Percentiles rank a stretch among this genome's conserved stretches.
These are phyloP conservation scores for Podospora australis DNA, from an alignment of 495 filamentous ascomycete species.

Conservation along the genomic window DNA sequence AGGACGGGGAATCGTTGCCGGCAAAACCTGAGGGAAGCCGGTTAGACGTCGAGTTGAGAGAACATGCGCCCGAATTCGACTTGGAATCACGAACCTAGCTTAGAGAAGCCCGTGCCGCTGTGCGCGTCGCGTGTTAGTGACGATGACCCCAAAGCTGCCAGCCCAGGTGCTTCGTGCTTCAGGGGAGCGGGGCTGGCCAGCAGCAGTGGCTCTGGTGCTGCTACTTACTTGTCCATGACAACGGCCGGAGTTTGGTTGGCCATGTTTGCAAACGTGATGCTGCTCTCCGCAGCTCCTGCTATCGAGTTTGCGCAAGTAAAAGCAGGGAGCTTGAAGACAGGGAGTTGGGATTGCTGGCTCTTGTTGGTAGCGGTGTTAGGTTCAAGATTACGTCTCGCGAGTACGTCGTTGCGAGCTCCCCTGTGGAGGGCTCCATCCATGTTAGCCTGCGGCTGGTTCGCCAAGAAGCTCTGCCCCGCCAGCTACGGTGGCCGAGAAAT, in stretches of 20 bases:
- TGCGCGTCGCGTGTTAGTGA: conserved; percentile 22
- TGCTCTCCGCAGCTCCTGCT: conserved; percentile 21
- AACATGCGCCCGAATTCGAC: not conserved
- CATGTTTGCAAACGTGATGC: conserved; percentile 49
- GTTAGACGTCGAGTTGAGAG: conserved; percentile 5
- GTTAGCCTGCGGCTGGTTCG: conserved; percentile 15
- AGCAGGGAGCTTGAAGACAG: conserved; percentile 3
- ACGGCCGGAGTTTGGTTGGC: conserved; percentile 97
- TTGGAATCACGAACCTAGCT: conserved; percentile 63
- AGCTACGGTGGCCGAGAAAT: conserved; percentile 11
- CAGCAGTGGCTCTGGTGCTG: conserved; percentile 8
- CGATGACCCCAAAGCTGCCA: conserved; percentile 4
- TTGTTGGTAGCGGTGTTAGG: conserved; percentile 19
- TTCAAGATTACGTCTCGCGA: conserved; percentile 32
- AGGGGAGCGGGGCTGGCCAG: conserved; percentile 17
- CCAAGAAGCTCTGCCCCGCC: conserved; percentile 15
- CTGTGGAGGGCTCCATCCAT: conserved; percentile 5
- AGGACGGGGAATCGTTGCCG: conserved; percentile 97
- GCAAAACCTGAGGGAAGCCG: conserved; percentile 67
- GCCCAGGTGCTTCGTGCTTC: not conserved
- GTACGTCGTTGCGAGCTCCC: conserved; percentile 22
- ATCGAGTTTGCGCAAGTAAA: conserved; percentile 15
- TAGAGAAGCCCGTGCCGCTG: conserved; percentile 98
- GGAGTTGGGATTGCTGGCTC: conserved; percentile 8
- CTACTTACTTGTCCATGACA: conserved; percentile 99